Evolutionary conservation across 352 stramenopile species (phyloP).

Genomic region (Phytophthora uliginosa): DNA sequence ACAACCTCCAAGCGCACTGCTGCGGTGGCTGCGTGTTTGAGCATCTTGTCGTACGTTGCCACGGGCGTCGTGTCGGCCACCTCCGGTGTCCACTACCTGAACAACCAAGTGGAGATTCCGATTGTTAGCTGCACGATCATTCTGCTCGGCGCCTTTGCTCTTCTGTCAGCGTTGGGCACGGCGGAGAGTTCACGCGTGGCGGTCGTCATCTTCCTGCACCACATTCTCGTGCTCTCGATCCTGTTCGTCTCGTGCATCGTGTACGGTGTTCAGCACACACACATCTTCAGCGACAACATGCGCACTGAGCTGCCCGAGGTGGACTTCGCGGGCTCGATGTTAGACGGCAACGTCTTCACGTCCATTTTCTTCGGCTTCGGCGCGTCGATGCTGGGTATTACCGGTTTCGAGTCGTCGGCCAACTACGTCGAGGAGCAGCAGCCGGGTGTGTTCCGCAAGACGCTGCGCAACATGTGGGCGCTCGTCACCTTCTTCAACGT

Average conservation of each 20-base stretch:
- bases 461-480: conserved; percentile 82
- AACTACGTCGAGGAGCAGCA: conserved; percentile 91
- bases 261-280: conserved; percentile 64
- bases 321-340: conserved; percentile 55
- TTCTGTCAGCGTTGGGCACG: conserved; percentile 81
- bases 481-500: conserved; percentile 88
- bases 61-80: conserved; percentile 76
- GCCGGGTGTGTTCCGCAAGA: conserved; percentile 81
- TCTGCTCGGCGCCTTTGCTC: conserved; percentile 81
- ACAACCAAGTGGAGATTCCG: conserved; percentile 65
- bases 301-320: conserved; percentile 60
- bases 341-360: conserved; percentile 51
- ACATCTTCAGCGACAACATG: conserved; percentile 77
- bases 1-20: conserved; percentile 90
- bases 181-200: conserved; percentile 82
- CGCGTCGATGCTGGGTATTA: conserved; percentile 89
- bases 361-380: conserved; percentile 80
- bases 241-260: conserved; percentile 60
- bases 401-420: conserved; percentile 88
- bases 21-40: conserved; percentile 79
- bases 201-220: conserved; percentile 85
- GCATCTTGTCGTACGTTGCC: conserved; percentile 92
- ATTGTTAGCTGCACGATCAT: conserved; percentile 47
- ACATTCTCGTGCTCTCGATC: conserved; percentile 73
- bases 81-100: conserved; percentile 84